Evolutionary conservation across 768 basidiomycete species (phyloP), one percentile per base, ranked within the genome.

Genomic region (Lentinula aciculospora): DNA sequence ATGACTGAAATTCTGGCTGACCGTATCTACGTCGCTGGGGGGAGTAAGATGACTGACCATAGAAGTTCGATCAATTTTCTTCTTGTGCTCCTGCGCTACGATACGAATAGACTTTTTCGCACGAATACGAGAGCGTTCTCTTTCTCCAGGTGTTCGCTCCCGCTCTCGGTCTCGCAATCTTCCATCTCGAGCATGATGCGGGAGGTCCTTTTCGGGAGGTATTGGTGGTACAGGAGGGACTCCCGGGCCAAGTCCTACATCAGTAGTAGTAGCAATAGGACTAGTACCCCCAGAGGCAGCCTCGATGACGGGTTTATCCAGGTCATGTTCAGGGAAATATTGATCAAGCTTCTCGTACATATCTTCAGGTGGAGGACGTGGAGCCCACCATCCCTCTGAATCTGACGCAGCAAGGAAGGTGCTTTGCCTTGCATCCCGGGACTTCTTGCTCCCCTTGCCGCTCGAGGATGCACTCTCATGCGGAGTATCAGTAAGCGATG

Each of bases 291-390:
- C 88, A 3, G 86, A 89, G 39, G 78, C 81, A 31, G 88, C 85
- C 64, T 98, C 96, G 55, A 98, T 90, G 62, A 98, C 88, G 1
- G 95, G 94, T 67, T 94, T 90, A 70, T 98, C 97, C 48, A 98
- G 83, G 66, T 98, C 94, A 67, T 97, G 92, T 62, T 89, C 87
- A 0, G 96, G 95, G 80, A 99, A 99, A 76, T 92, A 98, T 60
- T 89, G 86, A 64, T 98, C 92, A 7, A 99, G 79, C 57, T 90
- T 85, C 42, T 98, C 89, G 67, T 94, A 93, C 44, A 99, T 89
- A 63, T 91, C 89, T 72, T 98, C 97, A 0, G 94, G 85, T 45
- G 86, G 84, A 28, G 95, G 95, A 64, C 94, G 90, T 60, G 88
- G 85, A 36, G 91, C 89, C 94, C 93, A 97, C 21, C 88, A 88